Base-by-base conservation (phyloP, 306 rosid genomes). In the Gastrolobium bilobum region DNA sequence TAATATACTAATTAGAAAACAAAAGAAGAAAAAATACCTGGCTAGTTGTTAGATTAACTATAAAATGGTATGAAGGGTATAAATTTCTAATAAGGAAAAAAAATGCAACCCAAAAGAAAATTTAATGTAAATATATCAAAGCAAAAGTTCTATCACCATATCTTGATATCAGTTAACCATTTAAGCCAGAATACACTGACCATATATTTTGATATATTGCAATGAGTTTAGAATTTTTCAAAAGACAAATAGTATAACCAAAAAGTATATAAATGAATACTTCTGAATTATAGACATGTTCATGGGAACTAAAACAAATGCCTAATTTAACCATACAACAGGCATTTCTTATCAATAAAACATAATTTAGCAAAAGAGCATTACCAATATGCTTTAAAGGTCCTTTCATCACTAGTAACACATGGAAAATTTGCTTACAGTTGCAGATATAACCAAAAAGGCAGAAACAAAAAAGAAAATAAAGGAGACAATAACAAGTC, bases 241-340 rank as follows among this genome's bases (percentile, higher is more conserved):
- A 10, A 46, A 63, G 30, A 68, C 9, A 29, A 47, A 46, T 71
- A 62, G 39, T 9, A 26, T 11, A 76, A 51, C 7, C 2, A 15
- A 76, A 37, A 62, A 15, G 63, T 10, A 50, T 38, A 76, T 38
- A 56, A 76, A 76, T 1, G 8, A 11, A 10, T 11, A 51, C 40
- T 26, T 76, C 42, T 62, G 6, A 47, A 48, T 37, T 64, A 71
- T 14, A 50, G 51, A 31, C 29, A 79, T 59, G 43, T n/a, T 79
- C 29, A 59, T 51, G 57, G 39, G 7, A 34, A 48, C 46, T 70
- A 70, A 64, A 79, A 52, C 63, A 62, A 62, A 38, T 29, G 59
- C 42, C 62, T 29, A 38, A 61, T 34, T 59, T 56, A 26, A 29
- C n/a, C 26, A 6, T 37, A 70, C 35, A 62, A 38, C 31, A 71